Evolutionary conservation across 2,329 filamentous ascomycete species (phyloP).

Genomic region (Diaporthe humulicola): DNA sequence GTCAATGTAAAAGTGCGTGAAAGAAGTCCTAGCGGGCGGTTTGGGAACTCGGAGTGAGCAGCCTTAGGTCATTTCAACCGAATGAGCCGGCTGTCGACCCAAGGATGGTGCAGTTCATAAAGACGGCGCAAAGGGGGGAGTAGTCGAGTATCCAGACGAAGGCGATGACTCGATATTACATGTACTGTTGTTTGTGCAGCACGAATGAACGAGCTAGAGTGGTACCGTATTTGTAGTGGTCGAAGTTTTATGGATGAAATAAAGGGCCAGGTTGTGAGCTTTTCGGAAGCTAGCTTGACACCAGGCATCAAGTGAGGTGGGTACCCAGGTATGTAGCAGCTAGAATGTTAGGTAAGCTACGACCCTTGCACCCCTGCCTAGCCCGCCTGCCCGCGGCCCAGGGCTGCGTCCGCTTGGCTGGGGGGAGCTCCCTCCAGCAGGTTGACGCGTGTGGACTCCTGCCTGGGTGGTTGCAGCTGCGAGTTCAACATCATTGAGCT

Average conservation of each 20-base stretch:
- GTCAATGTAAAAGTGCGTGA: background rate
- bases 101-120: constrained; percentile 15
- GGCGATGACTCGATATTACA: background rate
- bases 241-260: constrained; percentile 14
- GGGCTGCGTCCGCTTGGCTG: constrained; percentile 19
- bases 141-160: background rate
- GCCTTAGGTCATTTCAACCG: constrained; percentile 26
- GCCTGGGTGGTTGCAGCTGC: constrained; percentile 25
- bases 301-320: background rate
- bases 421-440: constrained; percentile 22
- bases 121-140: background rate
- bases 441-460: constrained; percentile 24
- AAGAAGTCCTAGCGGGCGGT: background rate
- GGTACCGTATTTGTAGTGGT: background rate
- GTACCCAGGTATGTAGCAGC: too few species aligned
- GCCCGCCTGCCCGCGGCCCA: constrained; percentile 9
- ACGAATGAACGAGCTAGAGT: background rate
- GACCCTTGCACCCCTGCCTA: background rate
- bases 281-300: constrained; percentile 22
- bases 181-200: background rate
- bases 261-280: constrained; percentile 11
- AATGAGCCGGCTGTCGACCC: constrained; percentile 26
- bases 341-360: constrained; percentile 26
- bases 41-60: background rate
- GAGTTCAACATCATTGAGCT: constrained; percentile 22